Evolutionary conservation across 805 yeast species (phyloP), one percentile per base, ranked within the genome.

Genomic region (Torulaspora microellipsoides): DNA sequence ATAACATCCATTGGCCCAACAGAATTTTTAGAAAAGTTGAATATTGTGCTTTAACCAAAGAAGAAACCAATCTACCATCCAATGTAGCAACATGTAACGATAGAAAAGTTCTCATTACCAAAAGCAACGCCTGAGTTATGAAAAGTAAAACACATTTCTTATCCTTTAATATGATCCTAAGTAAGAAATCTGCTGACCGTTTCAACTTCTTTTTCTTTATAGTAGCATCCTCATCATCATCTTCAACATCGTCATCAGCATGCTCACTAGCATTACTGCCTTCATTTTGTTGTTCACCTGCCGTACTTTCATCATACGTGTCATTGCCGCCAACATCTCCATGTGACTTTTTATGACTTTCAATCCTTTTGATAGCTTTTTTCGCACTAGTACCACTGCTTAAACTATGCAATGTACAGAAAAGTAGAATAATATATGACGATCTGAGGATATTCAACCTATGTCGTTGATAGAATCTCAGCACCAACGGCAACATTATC

Each of bases 21-120:
- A 89, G 64, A 25, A 83, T 73, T 47, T 75, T 73, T 44, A 81
- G 67, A 56, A 90, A 89, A 35, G 71, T 72, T 36, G 73, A 70
- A 48, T 88, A 83, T 39, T 75, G 73, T 49, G 83, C 86, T 32
- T 83, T 75, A 25, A 90, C 85, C 53, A 90, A 72, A 1, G 86
- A 78, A 0, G 95, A 86, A 4, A 90, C 96, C 42, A 90, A 69
- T 57, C 73, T 71, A 51, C 97, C 97, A 63, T 90, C 97, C 45
- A 90, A 70, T 10, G 83, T 77, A 5, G 97, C 96, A 12, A 89
- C 90, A 56, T 81, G 81, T 36, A 90, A 72, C 2, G 95, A 83
- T 23, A 90, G 66, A 17, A 81, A 62, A 0, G 96, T 91, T 51
- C 95, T 73, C 4, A 75, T 51, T 3, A 85, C 72, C 35, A 90